Conservation (phyloP, 768 basidiomycete genomes). For the Hygrocybe coccinea region DNA sequence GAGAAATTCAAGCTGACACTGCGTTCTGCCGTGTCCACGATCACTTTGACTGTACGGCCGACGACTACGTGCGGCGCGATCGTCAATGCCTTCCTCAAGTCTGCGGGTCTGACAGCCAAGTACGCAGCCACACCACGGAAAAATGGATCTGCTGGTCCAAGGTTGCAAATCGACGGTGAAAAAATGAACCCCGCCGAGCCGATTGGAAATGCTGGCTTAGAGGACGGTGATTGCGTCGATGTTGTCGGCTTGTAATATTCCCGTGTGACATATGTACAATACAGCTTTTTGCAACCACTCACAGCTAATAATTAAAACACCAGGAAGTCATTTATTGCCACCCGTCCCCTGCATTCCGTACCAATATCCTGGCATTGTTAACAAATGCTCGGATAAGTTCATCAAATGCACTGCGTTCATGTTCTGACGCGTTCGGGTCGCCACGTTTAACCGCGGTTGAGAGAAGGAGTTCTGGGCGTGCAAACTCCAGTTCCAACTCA, state of each 20-base stretch:
- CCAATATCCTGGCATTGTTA: slow-evolving; percentile 87
- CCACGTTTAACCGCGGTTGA: slow-evolving; percentile 65
- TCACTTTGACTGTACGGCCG: slow-evolving; percentile 64
- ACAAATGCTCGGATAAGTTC: slow-evolving; percentile 89
- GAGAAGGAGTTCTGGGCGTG: slow-evolving; percentile 65
- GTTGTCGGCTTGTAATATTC: slow-evolving; percentile 54
- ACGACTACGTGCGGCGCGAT: slow-evolving; percentile 76
- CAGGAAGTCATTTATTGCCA: slow-evolving; percentile 34
- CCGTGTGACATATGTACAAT: slow-evolving; percentile 6
- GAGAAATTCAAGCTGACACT: slow-evolving; percentile 63
- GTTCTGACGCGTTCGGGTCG: slow-evolving; percentile 53
- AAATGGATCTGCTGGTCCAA: slow-evolving; percentile 42
- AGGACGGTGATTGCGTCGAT: slow-evolving; percentile 78
- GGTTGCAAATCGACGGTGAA: slow-evolving; percentile 66
- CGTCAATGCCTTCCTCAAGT: slow-evolving; percentile 69
- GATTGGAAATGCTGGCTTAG: slow-evolving; percentile 66
- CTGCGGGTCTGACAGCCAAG: slow-evolving; percentile 53
- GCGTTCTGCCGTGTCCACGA: slow-evolving; percentile 48
- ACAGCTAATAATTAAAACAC: not conserved
- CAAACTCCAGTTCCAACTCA: slow-evolving; percentile 88
- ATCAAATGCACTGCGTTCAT: slow-evolving; percentile 75
- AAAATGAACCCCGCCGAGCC: slow-evolving; percentile 52
- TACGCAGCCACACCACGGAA: slow-evolving; percentile 37
- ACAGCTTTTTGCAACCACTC: not conserved
- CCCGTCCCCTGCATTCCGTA: slow-evolving; percentile 62